phyloP scores from a whole-genome alignment of 305 asterid genomes.

The Rubia tinctorum region DNA sequence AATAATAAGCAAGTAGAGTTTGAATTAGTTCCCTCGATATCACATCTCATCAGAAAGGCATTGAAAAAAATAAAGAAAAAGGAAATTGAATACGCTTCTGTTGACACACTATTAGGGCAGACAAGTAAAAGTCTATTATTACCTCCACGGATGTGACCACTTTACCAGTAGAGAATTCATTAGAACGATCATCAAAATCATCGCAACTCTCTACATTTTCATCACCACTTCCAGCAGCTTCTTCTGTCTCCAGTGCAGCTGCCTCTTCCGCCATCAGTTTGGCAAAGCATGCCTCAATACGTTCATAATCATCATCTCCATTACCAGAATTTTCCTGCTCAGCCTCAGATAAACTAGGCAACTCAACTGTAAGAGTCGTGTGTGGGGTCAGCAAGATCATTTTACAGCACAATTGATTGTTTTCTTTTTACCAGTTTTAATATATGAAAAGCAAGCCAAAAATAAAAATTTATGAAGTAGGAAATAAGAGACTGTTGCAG shows the following conservation, averaged over 20 bases:
- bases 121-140: slow-evolving; percentile 9
- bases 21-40: not conserved
- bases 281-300: slow-evolving; percentile 25
- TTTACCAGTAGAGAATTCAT: slow-evolving; percentile 25
- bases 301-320: slow-evolving; percentile 63
- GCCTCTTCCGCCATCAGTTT: slow-evolving; percentile 74
- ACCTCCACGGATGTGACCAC: slow-evolving; percentile 48
- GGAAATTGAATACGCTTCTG: not conserved
- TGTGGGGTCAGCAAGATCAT: not conserved
- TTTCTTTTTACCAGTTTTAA: not conserved
- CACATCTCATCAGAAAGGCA: not conserved
- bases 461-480: not conserved
- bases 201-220: slow-evolving; percentile 34
- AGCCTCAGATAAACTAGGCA: slow-evolving; percentile 21
- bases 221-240: slow-evolving; percentile 58
- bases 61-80: not conserved
- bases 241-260: slow-evolving; percentile 80
- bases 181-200: slow-evolving; percentile 24
- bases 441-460: not conserved
- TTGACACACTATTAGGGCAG: not conserved
- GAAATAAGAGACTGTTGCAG: not conserved
- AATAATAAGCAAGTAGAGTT: not conserved
- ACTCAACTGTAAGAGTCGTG: slow-evolving; percentile 14
- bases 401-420: not conserved
- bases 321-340: slow-evolving; percentile 24